These are phyloP conservation scores for Lachancea lanzarotensis DNA, from an alignment of 805 yeast genomes.

Conservation along the genomic window DNA sequence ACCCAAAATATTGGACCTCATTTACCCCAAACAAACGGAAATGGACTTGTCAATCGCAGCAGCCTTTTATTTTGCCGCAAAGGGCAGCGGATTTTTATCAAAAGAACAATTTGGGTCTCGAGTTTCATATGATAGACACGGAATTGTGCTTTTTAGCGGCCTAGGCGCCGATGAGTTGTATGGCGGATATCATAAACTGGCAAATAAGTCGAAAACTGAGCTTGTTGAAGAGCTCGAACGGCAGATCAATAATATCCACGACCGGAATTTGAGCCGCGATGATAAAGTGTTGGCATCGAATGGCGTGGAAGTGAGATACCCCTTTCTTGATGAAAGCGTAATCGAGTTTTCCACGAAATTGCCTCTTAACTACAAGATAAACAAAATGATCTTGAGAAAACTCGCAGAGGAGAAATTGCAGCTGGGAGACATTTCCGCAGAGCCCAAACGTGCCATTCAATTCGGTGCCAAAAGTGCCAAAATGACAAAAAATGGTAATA, in stretches of 20 bases:
- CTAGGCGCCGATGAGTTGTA: conserved; percentile 95
- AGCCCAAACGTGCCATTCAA: conserved; percentile 90
- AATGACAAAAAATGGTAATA: conserved; percentile 69
- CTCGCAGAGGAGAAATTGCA: conserved; percentile 47
- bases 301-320: conserved; percentile 89
- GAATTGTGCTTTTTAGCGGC: conserved; percentile 80
- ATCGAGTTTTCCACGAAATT: conserved; percentile 45
- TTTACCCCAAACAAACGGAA: conserved; percentile 81
- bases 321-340: conserved; percentile 64
- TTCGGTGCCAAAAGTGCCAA: conserved; percentile 96
- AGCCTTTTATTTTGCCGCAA: conserved; percentile 88
- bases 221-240: conserved; percentile 54
- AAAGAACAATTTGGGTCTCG: conserved; percentile 11
- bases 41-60: conserved; percentile 95
- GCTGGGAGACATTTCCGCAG: conserved; percentile 53
- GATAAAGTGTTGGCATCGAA: conserved; percentile 80
- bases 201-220: conserved; percentile 35
- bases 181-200: conserved; percentile 92
- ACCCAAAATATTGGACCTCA: conserved; percentile 51
- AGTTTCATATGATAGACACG: conserved; percentile 40
- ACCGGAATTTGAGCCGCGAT: conserved; percentile 82
- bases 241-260: conserved; percentile 70
- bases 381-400: conserved; percentile 55
- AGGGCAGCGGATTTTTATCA: conserved; percentile 40
- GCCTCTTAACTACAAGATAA: conserved; percentile 42